These are phyloP conservation scores for Zanthoxylum bungeanum DNA, from an alignment of 345 rosid genomes.

Conservation along the genomic window DNA sequence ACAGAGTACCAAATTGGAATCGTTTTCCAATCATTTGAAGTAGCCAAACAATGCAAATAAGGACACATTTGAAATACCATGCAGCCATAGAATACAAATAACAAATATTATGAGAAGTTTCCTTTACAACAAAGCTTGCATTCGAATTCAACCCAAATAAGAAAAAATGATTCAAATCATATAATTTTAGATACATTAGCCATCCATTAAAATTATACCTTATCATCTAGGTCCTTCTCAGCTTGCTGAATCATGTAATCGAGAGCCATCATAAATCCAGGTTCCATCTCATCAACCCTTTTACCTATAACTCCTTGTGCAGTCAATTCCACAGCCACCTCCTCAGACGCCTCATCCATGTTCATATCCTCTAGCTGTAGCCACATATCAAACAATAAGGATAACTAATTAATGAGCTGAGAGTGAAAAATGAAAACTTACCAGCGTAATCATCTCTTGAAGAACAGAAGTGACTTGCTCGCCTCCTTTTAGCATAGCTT, in stretches of 20 bases:
- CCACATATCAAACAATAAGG: slow-evolving; percentile 25
- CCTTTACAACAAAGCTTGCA: background rate
- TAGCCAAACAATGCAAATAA: background rate
- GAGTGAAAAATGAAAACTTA: slow-evolving; percentile 21
- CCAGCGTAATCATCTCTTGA: slow-evolving; percentile 82
- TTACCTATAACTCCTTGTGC: slow-evolving; percentile 96
- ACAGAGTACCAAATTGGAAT: background rate
- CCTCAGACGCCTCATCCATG: slow-evolving; percentile 88
- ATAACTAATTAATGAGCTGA: background rate
- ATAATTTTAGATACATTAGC: background rate
- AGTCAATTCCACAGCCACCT: slow-evolving; percentile 81
- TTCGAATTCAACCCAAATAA: background rate
- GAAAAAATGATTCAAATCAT: background rate
- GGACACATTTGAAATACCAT: background rate
- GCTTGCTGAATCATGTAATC: slow-evolving; percentile 94
- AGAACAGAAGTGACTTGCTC: slow-evolving; percentile 92
- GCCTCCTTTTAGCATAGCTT: slow-evolving; percentile 85
- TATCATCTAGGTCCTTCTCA: slow-evolving; percentile 74
- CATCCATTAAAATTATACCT: slow-evolving; percentile 36
- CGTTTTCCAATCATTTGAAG: background rate
- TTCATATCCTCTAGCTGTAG: slow-evolving; percentile 82
- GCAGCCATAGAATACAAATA: background rate
- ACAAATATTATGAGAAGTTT: background rate
- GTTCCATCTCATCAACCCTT: slow-evolving; percentile 92
- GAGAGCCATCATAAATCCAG: slow-evolving; percentile 93